Conservation (phyloP, 2,329 filamentous ascomycete species). For the Alternaria infectoria region DNA sequence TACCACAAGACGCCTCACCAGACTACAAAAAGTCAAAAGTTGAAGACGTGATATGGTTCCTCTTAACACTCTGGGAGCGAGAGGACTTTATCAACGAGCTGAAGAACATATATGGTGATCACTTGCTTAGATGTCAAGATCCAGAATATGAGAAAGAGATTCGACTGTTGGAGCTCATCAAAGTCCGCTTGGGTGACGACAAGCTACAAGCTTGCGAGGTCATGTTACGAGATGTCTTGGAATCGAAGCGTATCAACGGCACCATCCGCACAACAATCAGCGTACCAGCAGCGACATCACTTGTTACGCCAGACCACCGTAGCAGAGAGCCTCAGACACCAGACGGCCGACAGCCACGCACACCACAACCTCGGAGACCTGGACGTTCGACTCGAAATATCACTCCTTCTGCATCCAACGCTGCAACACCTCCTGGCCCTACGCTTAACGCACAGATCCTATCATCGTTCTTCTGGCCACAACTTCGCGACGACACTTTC, state of each 20-base stretch:
- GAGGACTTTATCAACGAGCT: conserved; percentile 97
- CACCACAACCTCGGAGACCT: conserved; percentile 34
- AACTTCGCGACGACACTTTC: conserved; percentile 74
- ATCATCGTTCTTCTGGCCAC: conserved; percentile 92
- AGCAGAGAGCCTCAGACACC: conserved; percentile 26
- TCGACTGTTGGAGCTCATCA: conserved; percentile 83
- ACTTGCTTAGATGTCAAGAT: conserved; percentile 69
- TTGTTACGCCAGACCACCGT: conserved; percentile 28
- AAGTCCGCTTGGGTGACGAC: conserved; percentile 83
- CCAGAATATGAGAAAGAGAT: conserved; percentile 75
- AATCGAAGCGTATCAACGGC: conserved; percentile 76
- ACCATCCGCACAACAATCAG: conserved; percentile 44
- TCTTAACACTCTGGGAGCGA: conserved; percentile 86
- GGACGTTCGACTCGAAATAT: conserved; percentile 15
- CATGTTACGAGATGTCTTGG: conserved; percentile 92
- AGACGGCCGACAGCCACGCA: conserved; percentile 26
- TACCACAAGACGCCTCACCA: conserved; percentile 89
- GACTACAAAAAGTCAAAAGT: conserved; percentile 87
- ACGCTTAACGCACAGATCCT: conserved; percentile 80
- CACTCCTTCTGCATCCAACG: conserved; percentile 19
- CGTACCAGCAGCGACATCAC: conserved; percentile 6
- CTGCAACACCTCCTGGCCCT: conserved; percentile 41
- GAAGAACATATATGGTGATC: conserved; percentile 84
- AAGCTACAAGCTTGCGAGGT: conserved; percentile 93
- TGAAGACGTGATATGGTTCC: conserved; percentile 88